Evolutionary conservation across 352 stramenopile genomes (phyloP), one percentile per base, ranked within the genome.

Genomic region (Phytophthora tubulina): DNA sequence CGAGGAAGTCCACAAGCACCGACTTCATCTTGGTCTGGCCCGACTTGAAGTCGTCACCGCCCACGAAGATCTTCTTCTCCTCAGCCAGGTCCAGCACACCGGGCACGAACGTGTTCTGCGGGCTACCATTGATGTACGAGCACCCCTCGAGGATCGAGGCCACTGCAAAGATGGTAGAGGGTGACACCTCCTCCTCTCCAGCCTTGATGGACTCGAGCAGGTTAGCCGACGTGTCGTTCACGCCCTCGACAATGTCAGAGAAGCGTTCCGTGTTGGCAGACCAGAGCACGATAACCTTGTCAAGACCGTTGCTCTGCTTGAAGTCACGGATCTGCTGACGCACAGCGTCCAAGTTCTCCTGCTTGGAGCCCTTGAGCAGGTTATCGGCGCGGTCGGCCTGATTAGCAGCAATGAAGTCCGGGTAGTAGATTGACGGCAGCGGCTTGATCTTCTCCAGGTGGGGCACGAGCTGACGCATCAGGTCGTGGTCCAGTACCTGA

Each of bases 21-120:
- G 86, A 98, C 85, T 99, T 99, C 74, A 99, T 99, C 88, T 99
- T 99, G 31, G 98, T 99, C 86, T 99, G 98, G 41, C 98, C 98
- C 62, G 91, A 99, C 90, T 99, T 99, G 88, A 99, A 99, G 85
- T 99, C 98, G 75, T 99, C 98, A 46, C 98, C 98, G 45, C 95
- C 98, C 62, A 99, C 97, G 73, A 99, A 99, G 13, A 99, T 81
- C 59, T 97, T 93, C 70, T 99, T 96, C 74, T 94, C 80, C 78
- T 97, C 89, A 6, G 95, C 95, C 38, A 99, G 78, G 77, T 99
- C 97, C 38, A 99, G 75, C 36, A 99, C 96, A 67, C 97, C 98
- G 15, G 98, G 98, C 42, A 99, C 97, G 70, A 99, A 99, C 5
- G 98, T 99, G 90, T 99, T 99, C 85, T 99, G 98, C 5, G 98